These are phyloP conservation scores for Volvox africanus DNA, from an alignment of 139 green algal species.

Conservation along the genomic window DNA sequence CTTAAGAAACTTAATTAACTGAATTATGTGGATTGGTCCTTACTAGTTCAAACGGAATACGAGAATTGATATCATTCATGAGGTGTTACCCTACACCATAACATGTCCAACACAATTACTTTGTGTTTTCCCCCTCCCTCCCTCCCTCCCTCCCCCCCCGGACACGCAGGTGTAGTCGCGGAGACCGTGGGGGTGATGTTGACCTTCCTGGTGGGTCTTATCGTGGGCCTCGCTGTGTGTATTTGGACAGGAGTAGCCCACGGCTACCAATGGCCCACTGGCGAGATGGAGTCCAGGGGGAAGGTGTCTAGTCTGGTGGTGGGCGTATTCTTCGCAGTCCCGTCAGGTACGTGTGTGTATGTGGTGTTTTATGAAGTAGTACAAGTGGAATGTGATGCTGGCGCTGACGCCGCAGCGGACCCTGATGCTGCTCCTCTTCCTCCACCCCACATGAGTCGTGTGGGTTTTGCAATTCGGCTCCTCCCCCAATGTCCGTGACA, in stretches of 20 bases:
- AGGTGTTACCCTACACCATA: too few species aligned
- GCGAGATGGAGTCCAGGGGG: slow-evolving; percentile 46
- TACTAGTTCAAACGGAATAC: too few species aligned
- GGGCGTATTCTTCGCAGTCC: slow-evolving; percentile 52
- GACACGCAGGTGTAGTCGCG: not conserved
- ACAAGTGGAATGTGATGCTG: not conserved
- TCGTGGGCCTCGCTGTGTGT: slow-evolving; percentile 21
- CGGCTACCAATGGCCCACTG: slow-evolving; percentile 51
- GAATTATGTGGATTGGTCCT: too few species aligned
- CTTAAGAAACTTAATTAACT: too few species aligned
- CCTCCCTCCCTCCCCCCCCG: too few species aligned
- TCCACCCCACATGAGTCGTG: not conserved
- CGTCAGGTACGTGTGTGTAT: slow-evolving; percentile 27
- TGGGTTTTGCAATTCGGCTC: not conserved
- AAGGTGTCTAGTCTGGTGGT: slow-evolving; percentile 28
- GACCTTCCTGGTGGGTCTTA: slow-evolving; percentile 22
- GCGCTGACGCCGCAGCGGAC: not conserved
- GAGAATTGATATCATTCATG: too few species aligned
- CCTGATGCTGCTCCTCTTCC: not conserved
- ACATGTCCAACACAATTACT: too few species aligned
- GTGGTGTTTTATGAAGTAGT: not conserved
- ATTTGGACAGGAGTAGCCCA: slow-evolving; percentile 1
- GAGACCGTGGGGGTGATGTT: slow-evolving; percentile 9
- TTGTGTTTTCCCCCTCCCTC: too few species aligned
- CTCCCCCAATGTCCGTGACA: not conserved